Percentiles rank a stretch among this genome's conserved stretches.
Evolutionary conservation across 2,329 filamentous ascomycete species (phyloP).

Genomic region (Talaromyces amestolkiae): DNA sequence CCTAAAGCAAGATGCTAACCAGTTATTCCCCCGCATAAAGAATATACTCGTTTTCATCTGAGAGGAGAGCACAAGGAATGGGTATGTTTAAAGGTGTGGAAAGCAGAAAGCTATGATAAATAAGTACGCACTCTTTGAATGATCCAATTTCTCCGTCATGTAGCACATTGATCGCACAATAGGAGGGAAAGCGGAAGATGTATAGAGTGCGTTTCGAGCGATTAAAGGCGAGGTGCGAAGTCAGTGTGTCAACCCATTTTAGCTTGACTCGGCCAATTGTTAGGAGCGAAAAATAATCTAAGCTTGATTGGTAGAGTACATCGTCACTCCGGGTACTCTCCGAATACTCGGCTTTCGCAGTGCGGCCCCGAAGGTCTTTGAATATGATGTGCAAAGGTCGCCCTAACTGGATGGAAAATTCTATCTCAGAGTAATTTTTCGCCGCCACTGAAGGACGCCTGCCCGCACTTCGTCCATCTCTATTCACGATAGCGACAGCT

Average conservation of each 20-base stretch:
- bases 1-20: neutral
- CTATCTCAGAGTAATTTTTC: neutral
- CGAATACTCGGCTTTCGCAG: neutral
- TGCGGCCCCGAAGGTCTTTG: neutral
- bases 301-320: conserved; percentile 14
- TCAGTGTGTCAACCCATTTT: conserved; percentile 18
- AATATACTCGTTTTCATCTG: neutral
- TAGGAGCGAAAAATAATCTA: conserved; percentile 13
- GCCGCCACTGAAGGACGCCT: neutral
- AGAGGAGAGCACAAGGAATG: neutral
- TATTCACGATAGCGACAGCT: neutral
- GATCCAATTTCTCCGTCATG: neutral
- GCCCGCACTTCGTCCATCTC: neutral
- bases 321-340: neutral
- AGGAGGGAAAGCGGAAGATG: conserved; percentile 15
- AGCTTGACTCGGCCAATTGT: conserved; percentile 16
- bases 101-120: no score
- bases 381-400: neutral
- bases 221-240: conserved; percentile 15
- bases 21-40: neutral
- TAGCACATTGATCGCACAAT: conserved; percentile 3
- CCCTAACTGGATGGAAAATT: neutral
- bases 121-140: neutral
- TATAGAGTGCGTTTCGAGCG: conserved; percentile 12
- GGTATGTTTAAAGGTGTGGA: no score